These are phyloP conservation scores for Phaeosphaeriaceae sp. DNA, from an alignment of 2,329 filamentous ascomycete species.

Conservation along the genomic window DNA sequence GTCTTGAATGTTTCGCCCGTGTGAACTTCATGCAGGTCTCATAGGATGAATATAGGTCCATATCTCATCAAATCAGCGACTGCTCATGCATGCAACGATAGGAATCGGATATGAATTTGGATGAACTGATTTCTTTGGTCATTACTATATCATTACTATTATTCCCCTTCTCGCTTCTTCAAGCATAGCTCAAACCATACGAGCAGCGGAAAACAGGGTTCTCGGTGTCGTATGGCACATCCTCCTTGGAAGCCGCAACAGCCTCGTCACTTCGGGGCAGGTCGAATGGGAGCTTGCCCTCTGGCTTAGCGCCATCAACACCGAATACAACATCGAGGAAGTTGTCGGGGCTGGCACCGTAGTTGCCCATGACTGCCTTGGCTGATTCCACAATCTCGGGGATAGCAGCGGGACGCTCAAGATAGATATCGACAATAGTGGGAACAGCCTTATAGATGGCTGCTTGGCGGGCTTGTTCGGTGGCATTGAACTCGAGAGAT, in stretches of 20 bases:
- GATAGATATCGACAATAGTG: constrained; percentile 54
- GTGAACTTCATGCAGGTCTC: no score
- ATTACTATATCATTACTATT: neutral
- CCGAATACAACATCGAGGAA: constrained; percentile 56
- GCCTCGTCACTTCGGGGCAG: constrained; percentile 56
- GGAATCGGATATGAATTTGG: neutral
- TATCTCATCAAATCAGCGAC: neutral
- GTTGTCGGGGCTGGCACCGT: constrained; percentile 51
- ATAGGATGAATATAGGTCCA: neutral
- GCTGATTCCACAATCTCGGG: constrained; percentile 52
- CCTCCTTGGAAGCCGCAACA: constrained; percentile 46
- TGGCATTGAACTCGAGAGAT: constrained; percentile 52
- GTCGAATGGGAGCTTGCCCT: constrained; percentile 58
- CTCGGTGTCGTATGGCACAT: constrained; percentile 49
- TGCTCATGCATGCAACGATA: neutral
- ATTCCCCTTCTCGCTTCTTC: neutral
- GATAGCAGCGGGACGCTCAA: constrained; percentile 55
- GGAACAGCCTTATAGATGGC: constrained; percentile 50
- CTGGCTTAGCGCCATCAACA: constrained; percentile 44
- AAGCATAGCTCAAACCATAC: constrained; percentile 43
- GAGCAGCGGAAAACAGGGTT: constrained; percentile 47
- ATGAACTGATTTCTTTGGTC: neutral
- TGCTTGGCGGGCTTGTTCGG: constrained; percentile 49
- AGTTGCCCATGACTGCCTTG: constrained; percentile 51
- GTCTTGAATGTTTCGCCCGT: no score